A percentile compares a stretch with the other conserved stretches of the same genome.
phyloP scores from a whole-genome alignment of 2,329 filamentous ascomycete genomes.

The Metarhizium brunneum region DNA sequence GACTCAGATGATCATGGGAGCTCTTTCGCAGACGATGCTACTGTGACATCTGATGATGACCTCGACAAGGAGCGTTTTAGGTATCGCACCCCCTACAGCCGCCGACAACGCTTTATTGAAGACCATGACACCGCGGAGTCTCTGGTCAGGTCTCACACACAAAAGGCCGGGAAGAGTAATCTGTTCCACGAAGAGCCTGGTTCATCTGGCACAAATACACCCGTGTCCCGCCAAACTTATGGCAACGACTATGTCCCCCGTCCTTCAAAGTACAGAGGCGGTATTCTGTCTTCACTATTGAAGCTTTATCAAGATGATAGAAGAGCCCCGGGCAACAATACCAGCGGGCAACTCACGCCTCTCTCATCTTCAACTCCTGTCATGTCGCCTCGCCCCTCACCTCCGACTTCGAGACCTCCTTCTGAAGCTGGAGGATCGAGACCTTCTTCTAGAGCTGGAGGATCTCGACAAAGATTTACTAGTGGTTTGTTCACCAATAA shows the following conservation, averaged over 20 bases:
- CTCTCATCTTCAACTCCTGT: constrained; percentile 26
- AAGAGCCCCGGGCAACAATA: constrained; percentile 21
- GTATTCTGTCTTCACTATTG: constrained; percentile 63
- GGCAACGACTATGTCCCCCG: constrained; percentile 50
- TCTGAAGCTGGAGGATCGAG: constrained; percentile 29
- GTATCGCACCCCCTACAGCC: constrained; percentile 16
- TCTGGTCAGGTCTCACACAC: constrained; percentile 24
- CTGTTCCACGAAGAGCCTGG: constrained; percentile 19
- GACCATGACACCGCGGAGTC: constrained; percentile 22
- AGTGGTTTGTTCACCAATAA: constrained; percentile 32
- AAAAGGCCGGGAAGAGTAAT: constrained; percentile 17
- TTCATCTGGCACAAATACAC: constrained; percentile 28
- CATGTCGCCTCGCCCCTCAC: constrained; percentile 33
- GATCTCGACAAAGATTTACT: constrained; percentile 23
- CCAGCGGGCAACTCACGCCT: constrained; percentile 33
- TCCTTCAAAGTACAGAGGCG: constrained; percentile 60
- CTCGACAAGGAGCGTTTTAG: constrained; percentile 8
- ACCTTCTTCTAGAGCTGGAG: constrained; percentile 27
- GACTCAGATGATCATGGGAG: constrained; percentile 19
- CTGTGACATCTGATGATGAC: constrained; percentile 3
- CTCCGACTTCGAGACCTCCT: constrained; percentile 28
- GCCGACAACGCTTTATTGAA: constrained; percentile 11
- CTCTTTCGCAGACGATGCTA: constrained; percentile 11
- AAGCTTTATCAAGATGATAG: constrained; percentile 54
- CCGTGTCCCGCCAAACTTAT: constrained; percentile 38